Percentiles rank a stretch among this genome's conserved stretches.
Evolutionary conservation across 140 eudicot species (phyloP).

Genomic region (Bidens hawaiensis): DNA sequence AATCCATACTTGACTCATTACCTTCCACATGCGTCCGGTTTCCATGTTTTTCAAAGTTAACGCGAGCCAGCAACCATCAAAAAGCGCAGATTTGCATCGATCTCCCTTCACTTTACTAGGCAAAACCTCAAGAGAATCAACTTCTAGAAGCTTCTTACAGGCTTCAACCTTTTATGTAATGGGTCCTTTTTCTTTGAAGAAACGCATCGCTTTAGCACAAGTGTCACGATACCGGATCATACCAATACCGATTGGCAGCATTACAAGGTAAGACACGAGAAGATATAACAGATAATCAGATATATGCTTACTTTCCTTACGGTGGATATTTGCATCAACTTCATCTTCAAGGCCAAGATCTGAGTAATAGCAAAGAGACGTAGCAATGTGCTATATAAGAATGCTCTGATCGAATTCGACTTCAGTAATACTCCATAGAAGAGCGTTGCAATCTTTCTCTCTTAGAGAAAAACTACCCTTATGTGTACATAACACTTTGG

Average conservation of each 20-base stretch:
- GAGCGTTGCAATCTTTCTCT: neutral
- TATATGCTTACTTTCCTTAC: conserved; percentile 37
- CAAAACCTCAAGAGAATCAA: conserved; percentile 33
- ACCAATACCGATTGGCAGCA: conserved; percentile 59
- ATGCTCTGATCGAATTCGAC: conserved; percentile 36
- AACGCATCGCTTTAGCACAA: conserved; percentile 51
- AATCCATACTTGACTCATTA: conserved; percentile 50
- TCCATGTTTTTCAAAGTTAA: too few species aligned
- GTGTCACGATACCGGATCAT: conserved; percentile 58
- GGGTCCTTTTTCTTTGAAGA: conserved; percentile 17
- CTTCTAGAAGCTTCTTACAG: conserved; percentile 36
- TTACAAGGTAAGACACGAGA: too few species aligned
- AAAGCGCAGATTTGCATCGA: too few species aligned
- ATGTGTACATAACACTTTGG: too few species aligned
- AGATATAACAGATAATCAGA: conserved; percentile 54
- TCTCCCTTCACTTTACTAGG: conserved; percentile 49
- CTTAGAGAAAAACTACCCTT: too few species aligned
- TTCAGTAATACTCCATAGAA: conserved; percentile 20
- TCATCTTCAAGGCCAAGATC: conserved; percentile 3
- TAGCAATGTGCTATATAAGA: conserved; percentile 33
- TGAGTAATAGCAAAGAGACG: conserved; percentile 28
- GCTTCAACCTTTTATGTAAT: conserved; percentile 20
- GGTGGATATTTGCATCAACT: neutral
- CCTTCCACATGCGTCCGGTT: conserved; percentile 26
- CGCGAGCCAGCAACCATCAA: too few species aligned